phyloP scores from a whole-genome alignment of 2,329 filamentous ascomycete species.

The Exophiala sp. region DNA sequence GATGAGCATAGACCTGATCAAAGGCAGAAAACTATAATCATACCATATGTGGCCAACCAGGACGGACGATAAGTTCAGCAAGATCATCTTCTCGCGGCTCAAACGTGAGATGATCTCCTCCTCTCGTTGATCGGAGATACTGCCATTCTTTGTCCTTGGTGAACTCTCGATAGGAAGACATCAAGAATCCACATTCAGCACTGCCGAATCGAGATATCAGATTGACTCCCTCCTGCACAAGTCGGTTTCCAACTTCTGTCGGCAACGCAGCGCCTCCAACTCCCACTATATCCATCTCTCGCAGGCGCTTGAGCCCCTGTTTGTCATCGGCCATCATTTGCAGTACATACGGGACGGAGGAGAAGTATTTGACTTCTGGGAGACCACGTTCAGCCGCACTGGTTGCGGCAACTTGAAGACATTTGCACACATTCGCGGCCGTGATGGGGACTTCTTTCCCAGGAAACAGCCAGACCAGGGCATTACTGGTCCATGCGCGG shows the following conservation, averaged over 20 bases:
- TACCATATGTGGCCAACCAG: slow-evolving; percentile 52
- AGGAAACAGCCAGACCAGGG: slow-evolving; percentile 59
- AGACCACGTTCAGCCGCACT: slow-evolving; percentile 14
- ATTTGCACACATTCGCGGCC: slow-evolving; percentile 46
- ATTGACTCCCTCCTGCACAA: slow-evolving; percentile 49
- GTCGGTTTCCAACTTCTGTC: slow-evolving; percentile 46
- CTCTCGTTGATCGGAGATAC: slow-evolving; percentile 47
- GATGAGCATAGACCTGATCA: neutral
- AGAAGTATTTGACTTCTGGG: slow-evolving; percentile 51
- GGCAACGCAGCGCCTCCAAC: slow-evolving; percentile 59
- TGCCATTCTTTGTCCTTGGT: slow-evolving; percentile 54
- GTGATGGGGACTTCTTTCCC: slow-evolving; percentile 53
- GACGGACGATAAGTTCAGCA: slow-evolving; percentile 52
- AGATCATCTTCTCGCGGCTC: slow-evolving; percentile 42
- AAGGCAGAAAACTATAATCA: neutral
- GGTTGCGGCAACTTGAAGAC: slow-evolving; percentile 36
- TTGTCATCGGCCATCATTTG: slow-evolving; percentile 47
- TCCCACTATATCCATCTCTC: slow-evolving; percentile 55
- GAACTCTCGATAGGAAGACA: slow-evolving; percentile 57
- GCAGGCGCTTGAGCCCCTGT: slow-evolving; percentile 41
- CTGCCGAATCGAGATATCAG: slow-evolving; percentile 60
- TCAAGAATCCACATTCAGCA: slow-evolving; percentile 60
- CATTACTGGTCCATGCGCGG: slow-evolving; percentile 55
- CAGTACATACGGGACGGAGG: slow-evolving; percentile 56
- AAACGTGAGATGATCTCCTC: slow-evolving; percentile 39